Conservation (phyloP, 139 green algal species). For the Diplosphaera chodatii region DNA sequence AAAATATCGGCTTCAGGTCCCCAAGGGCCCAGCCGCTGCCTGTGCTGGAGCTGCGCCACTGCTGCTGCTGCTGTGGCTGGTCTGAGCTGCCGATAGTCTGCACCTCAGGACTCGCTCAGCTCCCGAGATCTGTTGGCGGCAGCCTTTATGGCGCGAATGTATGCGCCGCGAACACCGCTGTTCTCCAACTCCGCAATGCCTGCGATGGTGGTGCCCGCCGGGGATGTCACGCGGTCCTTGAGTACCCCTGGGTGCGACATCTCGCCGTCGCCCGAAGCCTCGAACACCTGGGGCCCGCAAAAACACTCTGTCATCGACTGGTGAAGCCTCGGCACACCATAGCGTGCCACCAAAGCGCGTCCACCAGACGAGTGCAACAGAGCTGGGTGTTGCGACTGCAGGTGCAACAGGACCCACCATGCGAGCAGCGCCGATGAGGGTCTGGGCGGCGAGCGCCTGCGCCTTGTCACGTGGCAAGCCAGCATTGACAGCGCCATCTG, state of each 20-base stretch:
- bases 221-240: slow-evolving; percentile 65
- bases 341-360: no score
- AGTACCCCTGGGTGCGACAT: slow-evolving; percentile 62
- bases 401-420: slow-evolving; percentile 25
- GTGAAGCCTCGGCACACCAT: no score
- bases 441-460: slow-evolving; percentile 65
- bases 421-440: slow-evolving; percentile 53
- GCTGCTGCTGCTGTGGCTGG: no score
- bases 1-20: no score
- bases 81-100: background rate
- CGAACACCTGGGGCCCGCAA: slow-evolving; percentile 23
- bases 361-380: no score
- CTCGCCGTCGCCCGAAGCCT: slow-evolving; percentile 21
- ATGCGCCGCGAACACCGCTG: slow-evolving; percentile 39
- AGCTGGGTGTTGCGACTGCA: no score
- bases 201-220: slow-evolving; percentile 62
- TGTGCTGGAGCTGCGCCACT: no score
- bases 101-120: slow-evolving; percentile 22
- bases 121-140: slow-evolving; percentile 43
- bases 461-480: slow-evolving; percentile 68
- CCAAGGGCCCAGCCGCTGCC: no score
- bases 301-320: no score
- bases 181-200: slow-evolving; percentile 61
- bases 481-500: slow-evolving; percentile 66
- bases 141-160: slow-evolving; percentile 64